phyloP scores from a whole-genome alignment of 305 asterid genomes.

The Fraxinus albicans region DNA sequence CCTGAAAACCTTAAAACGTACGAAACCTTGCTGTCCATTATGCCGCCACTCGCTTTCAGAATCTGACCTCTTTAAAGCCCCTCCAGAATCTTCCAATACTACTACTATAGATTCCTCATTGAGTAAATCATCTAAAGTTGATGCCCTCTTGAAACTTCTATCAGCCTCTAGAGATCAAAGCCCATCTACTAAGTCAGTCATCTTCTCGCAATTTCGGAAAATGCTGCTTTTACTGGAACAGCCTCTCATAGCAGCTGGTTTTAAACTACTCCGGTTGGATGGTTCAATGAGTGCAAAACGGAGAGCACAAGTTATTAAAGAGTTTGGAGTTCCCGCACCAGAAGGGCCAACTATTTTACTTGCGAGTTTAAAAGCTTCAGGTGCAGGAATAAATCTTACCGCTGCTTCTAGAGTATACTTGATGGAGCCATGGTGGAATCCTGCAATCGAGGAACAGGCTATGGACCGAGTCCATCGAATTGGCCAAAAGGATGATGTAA shows the following conservation, averaged over 20 bases:
- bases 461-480: slow-evolving; percentile 95
- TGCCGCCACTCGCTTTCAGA: slow-evolving; percentile 79
- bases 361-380: slow-evolving; percentile 82
- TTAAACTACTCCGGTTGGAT: slow-evolving; percentile 65
- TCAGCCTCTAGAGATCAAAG: slow-evolving; percentile 41
- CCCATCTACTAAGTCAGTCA: slow-evolving; percentile 61
- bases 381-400: slow-evolving; percentile 78
- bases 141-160: slow-evolving; percentile 62
- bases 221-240: slow-evolving; percentile 73
- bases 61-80: slow-evolving; percentile 70
- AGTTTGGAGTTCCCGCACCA: slow-evolving; percentile 54
- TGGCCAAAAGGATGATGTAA: slow-evolving; percentile 76
- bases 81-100: slow-evolving; percentile 49
- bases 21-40: slow-evolving; percentile 74
- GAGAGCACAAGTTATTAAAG: slow-evolving; percentile 63
- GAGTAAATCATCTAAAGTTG: slow-evolving; percentile 62
- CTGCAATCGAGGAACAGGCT: slow-evolving; percentile 94
- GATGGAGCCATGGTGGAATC: slow-evolving; percentile 99
- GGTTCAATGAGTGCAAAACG: slow-evolving; percentile 71
- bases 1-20: slow-evolving; percentile 55
- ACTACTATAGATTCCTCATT: slow-evolving; percentile 29
- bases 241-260: slow-evolving; percentile 70
- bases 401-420: slow-evolving; percentile 80
- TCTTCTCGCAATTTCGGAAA: slow-evolving; percentile 81
- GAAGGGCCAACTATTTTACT: slow-evolving; percentile 78